A percentile compares a stretch with the other conserved stretches of the same genome.
These are phyloP conservation scores for Hymenoscyphus infarciens DNA, from an alignment of 2,329 filamentous ascomycete genomes.

Conservation along the genomic window DNA sequence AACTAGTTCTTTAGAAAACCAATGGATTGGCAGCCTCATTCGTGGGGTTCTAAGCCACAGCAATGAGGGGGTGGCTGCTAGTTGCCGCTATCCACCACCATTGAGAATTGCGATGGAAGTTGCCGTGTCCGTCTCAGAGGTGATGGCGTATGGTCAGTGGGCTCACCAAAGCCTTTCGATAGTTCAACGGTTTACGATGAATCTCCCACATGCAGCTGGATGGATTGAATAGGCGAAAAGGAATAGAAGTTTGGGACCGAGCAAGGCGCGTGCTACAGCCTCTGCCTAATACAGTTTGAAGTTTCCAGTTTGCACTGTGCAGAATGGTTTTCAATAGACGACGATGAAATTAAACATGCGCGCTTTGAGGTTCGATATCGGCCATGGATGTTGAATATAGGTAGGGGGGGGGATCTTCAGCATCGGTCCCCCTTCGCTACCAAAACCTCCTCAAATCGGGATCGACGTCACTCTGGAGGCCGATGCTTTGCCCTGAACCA, in stretches of 20 bases:
- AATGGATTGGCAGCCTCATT: not conserved
- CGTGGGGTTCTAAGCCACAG: not conserved
- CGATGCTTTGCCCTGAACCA: constrained; percentile 24
- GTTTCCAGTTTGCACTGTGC: not conserved
- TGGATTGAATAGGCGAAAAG: not conserved
- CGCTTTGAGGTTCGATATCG: constrained; percentile 15
- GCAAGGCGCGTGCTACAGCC: not conserved
- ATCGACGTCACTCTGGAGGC: constrained; percentile 22
- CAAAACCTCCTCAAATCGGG: constrained; percentile 14
- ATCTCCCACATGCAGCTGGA: not conserved
- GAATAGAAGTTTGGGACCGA: not conserved
- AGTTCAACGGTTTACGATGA: constrained; percentile 1
- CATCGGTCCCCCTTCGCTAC: constrained; percentile 23
- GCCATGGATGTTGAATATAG: constrained; percentile 15
- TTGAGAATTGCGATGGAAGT: not conserved
- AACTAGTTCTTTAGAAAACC: not conserved
- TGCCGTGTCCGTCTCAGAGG: too few species aligned
- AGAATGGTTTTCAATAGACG: not conserved
- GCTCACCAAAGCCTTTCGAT: not conserved
- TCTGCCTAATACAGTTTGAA: constrained; percentile 8
- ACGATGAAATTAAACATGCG: constrained; percentile 16
- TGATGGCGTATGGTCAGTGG: not conserved
- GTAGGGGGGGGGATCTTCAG: constrained; percentile 21
- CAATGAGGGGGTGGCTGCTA: not conserved
- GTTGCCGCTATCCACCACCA: not conserved